phyloP scores from a whole-genome alignment of 805 yeast genomes.

The Nakazawaea anatomiae region DNA sequence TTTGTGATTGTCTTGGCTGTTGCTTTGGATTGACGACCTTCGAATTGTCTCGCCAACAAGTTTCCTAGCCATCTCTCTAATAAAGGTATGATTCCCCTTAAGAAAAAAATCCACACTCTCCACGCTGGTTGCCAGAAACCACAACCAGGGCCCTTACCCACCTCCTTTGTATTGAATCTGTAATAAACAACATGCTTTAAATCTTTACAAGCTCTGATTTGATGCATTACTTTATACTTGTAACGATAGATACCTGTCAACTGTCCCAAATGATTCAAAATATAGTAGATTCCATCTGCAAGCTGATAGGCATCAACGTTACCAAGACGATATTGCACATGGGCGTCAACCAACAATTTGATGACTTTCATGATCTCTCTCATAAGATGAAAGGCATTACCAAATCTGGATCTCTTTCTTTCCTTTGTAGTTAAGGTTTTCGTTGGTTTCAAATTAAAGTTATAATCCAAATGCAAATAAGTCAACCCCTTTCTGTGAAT shows the following conservation, averaged over 20 bases:
- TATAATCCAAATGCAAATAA: slow-evolving; percentile 89
- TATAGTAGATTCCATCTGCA: slow-evolving; percentile 91
- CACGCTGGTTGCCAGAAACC: slow-evolving; percentile 99
- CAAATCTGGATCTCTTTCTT: slow-evolving; percentile 91
- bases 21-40: slow-evolving; percentile 89
- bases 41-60: slow-evolving; percentile 85
- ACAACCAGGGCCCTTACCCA: slow-evolving; percentile 98
- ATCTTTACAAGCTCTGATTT: slow-evolving; percentile 92
- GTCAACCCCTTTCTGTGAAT: slow-evolving; percentile 90
- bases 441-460: slow-evolving; percentile 93
- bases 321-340: slow-evolving; percentile 86
- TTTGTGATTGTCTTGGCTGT: slow-evolving; percentile 92
- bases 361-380: slow-evolving; percentile 83
- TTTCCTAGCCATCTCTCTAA: slow-evolving; percentile 95
- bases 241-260: slow-evolving; percentile 94
- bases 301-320: slow-evolving; percentile 88
- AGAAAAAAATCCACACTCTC: slow-evolving; percentile 91
- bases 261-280: slow-evolving; percentile 90
- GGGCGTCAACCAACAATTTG: slow-evolving; percentile 87
- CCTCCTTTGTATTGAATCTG: slow-evolving; percentile 64
- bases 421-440: slow-evolving; percentile 95
- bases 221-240: slow-evolving; percentile 98
- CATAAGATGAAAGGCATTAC: slow-evolving; percentile 90
- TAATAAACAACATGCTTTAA: slow-evolving; percentile 87
- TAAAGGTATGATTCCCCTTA: slow-evolving; percentile 88